Conservation (phyloP, 2,329 filamentous ascomycete genomes). For the Colletotrichum viniferum region DNA sequence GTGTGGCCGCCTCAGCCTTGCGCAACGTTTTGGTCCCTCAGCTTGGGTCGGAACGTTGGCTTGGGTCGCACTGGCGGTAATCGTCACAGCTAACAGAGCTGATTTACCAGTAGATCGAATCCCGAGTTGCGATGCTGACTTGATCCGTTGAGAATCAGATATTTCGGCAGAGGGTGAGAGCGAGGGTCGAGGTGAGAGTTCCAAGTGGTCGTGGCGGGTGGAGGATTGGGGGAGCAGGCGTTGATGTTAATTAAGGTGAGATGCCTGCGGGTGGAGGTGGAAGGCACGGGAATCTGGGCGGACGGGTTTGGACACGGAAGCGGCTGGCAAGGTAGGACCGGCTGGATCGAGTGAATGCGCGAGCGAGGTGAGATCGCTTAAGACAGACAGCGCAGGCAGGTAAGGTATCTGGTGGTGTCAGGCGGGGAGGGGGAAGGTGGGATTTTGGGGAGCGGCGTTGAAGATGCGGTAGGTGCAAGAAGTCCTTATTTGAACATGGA, state of each 20-base stretch:
- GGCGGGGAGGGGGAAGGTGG: conserved; percentile 3
- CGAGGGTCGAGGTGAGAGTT: neutral
- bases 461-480: conserved; percentile 14
- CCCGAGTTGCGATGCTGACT: neutral
- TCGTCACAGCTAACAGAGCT: neutral
- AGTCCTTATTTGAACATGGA: conserved; percentile 22
- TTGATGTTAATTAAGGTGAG: neutral
- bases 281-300: neutral
- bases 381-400: neutral
- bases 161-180: neutral
- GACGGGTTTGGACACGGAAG: neutral
- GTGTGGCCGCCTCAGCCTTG: conserved; percentile 4
- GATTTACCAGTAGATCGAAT: neutral
- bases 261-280: neutral
- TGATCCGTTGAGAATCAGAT: neutral
- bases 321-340: neutral
- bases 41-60: neutral
- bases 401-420: conserved; percentile 7
- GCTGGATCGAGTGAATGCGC: neutral
- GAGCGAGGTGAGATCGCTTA: neutral
- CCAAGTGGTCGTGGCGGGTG: neutral
- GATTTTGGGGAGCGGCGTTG: conserved; percentile 13
- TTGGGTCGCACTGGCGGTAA: neutral
- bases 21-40: neutral
- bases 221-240: neutral